Conservation (phyloP, 2,329 filamentous ascomycete species). For the Sphaerulina vaccinii region DNA sequence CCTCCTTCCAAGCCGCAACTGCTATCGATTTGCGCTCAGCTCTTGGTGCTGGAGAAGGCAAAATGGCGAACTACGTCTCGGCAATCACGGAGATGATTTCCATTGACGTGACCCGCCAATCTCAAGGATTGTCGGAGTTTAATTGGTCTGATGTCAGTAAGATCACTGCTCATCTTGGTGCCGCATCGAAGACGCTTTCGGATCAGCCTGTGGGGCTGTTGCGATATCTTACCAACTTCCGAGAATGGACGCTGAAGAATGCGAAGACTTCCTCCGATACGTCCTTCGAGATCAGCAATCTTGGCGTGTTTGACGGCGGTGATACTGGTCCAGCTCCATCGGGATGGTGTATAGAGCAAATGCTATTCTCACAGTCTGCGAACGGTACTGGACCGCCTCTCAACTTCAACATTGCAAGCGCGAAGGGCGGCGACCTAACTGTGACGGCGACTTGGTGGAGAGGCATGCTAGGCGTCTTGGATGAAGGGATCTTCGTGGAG, state of each 20-base stretch:
- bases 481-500: conserved; percentile 34
- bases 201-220: conserved; percentile 48
- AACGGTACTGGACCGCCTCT: conserved; percentile 41
- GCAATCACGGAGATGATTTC: conserved; percentile 20
- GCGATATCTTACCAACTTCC: conserved; percentile 42
- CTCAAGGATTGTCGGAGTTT: conserved; percentile 1
- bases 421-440: conserved; percentile 41
- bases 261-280: conserved; percentile 41
- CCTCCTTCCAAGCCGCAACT: conserved; percentile 41
- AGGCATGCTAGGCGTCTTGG: conserved; percentile 42
- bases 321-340: conserved; percentile 1
- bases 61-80: conserved; percentile 41
- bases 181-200: conserved; percentile 34
- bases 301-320: conserved; percentile 40
- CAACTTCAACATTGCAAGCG: conserved; percentile 44
- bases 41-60: conserved; percentile 34
- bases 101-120: neutral
- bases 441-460: conserved; percentile 46
- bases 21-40: conserved; percentile 45
- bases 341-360: conserved; percentile 34
- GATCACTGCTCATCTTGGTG: conserved; percentile 38
- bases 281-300: conserved; percentile 50
- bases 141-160: conserved; percentile 39
- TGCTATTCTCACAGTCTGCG: conserved; percentile 49
- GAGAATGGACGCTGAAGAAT: conserved; percentile 43